A percentile compares a stretch with the other conserved stretches of the same genome.
These are phyloP conservation scores for Elasticomyces elasticus DNA, from an alignment of 495 filamentous ascomycete species.

Conservation along the genomic window DNA sequence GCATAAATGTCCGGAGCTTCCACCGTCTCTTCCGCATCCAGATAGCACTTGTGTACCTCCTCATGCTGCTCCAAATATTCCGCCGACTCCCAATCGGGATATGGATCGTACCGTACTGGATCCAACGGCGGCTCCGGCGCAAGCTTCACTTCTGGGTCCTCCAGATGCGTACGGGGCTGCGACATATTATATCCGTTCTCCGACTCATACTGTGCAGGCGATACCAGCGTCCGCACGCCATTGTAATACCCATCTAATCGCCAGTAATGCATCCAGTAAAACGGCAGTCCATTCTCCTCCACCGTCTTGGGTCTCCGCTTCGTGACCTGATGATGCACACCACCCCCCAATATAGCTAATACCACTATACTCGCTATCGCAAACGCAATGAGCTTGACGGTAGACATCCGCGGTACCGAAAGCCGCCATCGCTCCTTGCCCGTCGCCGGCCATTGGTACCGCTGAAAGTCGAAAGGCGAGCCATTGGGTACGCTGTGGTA, in stretches of 20 bases:
- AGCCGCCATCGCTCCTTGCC: constrained; percentile 17
- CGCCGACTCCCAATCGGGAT: constrained; percentile 27
- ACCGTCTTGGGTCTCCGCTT: constrained; percentile 1
- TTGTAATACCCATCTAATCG: constrained; percentile 32
- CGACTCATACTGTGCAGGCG: constrained; percentile 24
- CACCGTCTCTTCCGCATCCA: constrained; percentile 29
- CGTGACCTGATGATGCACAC: constrained; percentile 21
- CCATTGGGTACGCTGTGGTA: constrained; percentile 31
- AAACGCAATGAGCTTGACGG: constrained; percentile 7
- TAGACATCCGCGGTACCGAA: background rate
- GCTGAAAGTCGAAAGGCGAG: constrained; percentile 25
- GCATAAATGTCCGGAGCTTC: constrained; percentile 32
- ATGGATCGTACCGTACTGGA: constrained; percentile 31
- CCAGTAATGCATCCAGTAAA: constrained; percentile 30
- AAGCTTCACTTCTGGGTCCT: constrained; percentile 5
- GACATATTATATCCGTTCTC: constrained; percentile 23
- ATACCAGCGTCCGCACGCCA: constrained; percentile 29
- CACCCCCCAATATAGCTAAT: constrained; percentile 23
- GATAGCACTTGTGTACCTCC: constrained; percentile 30
- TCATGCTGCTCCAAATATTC: constrained; percentile 26
- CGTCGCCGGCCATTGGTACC: constrained; percentile 24
- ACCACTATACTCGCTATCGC: constrained; percentile 20
- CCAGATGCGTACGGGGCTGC: background rate
- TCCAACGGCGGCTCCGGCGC: constrained; percentile 27
- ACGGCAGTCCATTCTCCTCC: constrained; percentile 17